Evolutionary conservation across 164 flowering plant genomes (phyloP).

Genomic region (Warburgia ugandensis): DNA sequence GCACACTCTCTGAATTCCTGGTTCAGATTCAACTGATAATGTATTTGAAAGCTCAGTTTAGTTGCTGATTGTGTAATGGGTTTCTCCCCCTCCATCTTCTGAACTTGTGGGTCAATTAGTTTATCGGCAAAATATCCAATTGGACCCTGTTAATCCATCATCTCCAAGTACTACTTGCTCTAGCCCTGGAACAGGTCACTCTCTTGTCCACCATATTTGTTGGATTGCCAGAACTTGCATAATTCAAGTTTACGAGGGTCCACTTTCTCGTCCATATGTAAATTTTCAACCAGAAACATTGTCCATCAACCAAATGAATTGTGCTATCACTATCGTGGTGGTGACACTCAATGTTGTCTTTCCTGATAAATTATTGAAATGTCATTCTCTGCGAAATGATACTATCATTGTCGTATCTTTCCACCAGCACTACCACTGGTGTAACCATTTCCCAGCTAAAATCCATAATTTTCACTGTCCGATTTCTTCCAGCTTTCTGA

Average conservation of each 20-base stretch:
- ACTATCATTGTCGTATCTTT: not conserved
- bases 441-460: not conserved
- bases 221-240: conserved; percentile 2
- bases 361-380: not conserved
- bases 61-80: not conserved
- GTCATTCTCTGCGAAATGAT: too few species aligned
- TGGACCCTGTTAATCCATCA: not conserved
- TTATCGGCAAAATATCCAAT: not conserved
- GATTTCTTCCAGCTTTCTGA: conserved; percentile 71
- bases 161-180: not conserved
- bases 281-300: not conserved
- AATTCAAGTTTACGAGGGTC: not conserved
- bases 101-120: not conserved
- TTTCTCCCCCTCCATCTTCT: not conserved
- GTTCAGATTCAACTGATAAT: too few species aligned
- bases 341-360: not conserved
- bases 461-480: conserved; percentile 22
- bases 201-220: conserved; percentile 1
- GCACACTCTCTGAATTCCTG: too few species aligned
- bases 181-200: not conserved
- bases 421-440: not conserved
- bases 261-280: not conserved
- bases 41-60: not conserved
- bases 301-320: not conserved
- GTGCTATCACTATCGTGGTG: not conserved